These are phyloP conservation scores for Elsinoe fawcettii DNA, from an alignment of 2,329 filamentous ascomycete genomes.

Conservation along the genomic window DNA sequence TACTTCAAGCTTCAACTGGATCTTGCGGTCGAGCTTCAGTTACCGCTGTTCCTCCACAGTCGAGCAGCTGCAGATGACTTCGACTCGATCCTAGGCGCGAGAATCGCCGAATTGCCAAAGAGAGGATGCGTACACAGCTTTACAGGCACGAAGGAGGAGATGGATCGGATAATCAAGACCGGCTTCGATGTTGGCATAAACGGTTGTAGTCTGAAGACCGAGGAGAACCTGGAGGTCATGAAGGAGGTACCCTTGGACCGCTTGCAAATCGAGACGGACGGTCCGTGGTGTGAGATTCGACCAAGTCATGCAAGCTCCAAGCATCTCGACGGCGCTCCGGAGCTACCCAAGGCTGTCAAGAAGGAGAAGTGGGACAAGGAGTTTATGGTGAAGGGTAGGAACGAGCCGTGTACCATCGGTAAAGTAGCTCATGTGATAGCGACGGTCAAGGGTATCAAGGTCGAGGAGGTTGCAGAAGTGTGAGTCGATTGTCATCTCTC, in stretches of 20 bases:
- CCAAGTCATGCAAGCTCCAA: slow-evolving; percentile 79
- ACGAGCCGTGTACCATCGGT: slow-evolving; percentile 82
- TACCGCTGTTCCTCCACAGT: slow-evolving; percentile 89
- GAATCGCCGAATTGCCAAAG: slow-evolving; percentile 49
- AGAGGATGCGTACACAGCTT: slow-evolving; percentile 86
- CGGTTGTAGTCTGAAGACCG: slow-evolving; percentile 91
- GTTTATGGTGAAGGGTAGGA: slow-evolving; percentile 85
- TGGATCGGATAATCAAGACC: slow-evolving; percentile 67
- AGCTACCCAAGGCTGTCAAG: slow-evolving; percentile 76
- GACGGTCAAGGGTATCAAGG: slow-evolving; percentile 67
- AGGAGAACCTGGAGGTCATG: slow-evolving; percentile 81
- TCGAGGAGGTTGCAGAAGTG: slow-evolving; percentile 79
- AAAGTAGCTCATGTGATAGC: slow-evolving; percentile 85
- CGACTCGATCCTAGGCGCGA: slow-evolving; percentile 57
- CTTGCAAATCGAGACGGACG: slow-evolving; percentile 93
- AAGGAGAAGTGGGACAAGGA: slow-evolving; percentile 92
- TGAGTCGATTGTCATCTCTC: slow-evolving; percentile 34
- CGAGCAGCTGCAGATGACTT: slow-evolving; percentile 83
- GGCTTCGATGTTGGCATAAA: slow-evolving; percentile 93
- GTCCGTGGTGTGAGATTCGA: slow-evolving; percentile 92
- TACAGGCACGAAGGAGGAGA: slow-evolving; percentile 79
- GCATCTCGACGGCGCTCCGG: slow-evolving; percentile 60
- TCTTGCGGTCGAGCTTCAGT: slow-evolving; percentile 65
- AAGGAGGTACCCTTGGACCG: slow-evolving; percentile 67
- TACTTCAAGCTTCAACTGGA: slow-evolving; percentile 79